phyloP scores from a whole-genome alignment of 169 alveolate genomes.

The Haemoproteus tartakovskyi region DNA sequence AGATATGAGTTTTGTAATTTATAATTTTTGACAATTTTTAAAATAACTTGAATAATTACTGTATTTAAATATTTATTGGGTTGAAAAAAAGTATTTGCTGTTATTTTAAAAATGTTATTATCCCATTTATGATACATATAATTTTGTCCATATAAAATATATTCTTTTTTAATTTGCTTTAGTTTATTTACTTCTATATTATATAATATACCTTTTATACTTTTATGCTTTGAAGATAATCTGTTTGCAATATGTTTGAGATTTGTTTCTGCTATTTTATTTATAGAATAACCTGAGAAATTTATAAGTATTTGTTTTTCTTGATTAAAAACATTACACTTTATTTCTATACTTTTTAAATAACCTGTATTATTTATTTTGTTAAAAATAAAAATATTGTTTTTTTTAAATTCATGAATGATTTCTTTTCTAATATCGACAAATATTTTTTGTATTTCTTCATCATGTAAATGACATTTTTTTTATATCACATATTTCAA shows the following conservation, averaged over 20 bases:
- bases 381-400: conserved; percentile 54
- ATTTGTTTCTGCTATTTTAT: conserved; percentile 16
- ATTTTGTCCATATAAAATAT: conserved; percentile 44
- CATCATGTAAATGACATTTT: conserved; percentile 55
- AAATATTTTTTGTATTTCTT: conserved; percentile 40
- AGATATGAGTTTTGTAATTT: conserved; percentile 28
- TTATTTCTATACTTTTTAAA: conserved; percentile 55
- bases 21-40: conserved; percentile 39
- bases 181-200: conserved; percentile 55
- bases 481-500: conserved; percentile 56
- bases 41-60: conserved; percentile 42
- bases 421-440: conserved; percentile 54
- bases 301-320: conserved; percentile 49
- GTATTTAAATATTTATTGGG: conserved; percentile 51
- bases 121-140: conserved; percentile 39
- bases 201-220: conserved; percentile 46
- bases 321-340: conserved; percentile 6
- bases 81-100: conserved; percentile 63
- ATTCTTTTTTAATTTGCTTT: conserved; percentile 54
- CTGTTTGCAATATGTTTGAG: conserved; percentile 23
- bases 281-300: conserved; percentile 28
- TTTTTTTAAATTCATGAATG: conserved; percentile 41
- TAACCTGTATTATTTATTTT: conserved; percentile 65
- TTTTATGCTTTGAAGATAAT: conserved; percentile 19
- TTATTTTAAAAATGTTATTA: conserved; percentile 44